Base-by-base conservation (phyloP, 352 stramenopile genomes). In the Phytophthora pinifolia region DNA sequence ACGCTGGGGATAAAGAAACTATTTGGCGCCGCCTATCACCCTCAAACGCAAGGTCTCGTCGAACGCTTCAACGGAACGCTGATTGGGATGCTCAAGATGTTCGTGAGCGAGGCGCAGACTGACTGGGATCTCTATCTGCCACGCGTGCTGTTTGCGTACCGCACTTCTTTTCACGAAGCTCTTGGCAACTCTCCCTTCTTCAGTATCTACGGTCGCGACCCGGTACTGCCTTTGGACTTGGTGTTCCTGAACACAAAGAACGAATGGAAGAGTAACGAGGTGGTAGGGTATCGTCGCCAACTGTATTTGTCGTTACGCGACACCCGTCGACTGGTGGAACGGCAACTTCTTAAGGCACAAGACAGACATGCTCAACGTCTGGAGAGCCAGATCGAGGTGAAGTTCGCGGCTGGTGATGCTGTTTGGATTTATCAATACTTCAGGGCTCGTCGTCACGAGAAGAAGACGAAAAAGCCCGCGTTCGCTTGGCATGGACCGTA, bases 401-500 rank as follows among this genome's bases (percentile, higher is more conserved):
- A 7, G 0, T 39, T 30, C 10, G n/a, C 14, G 1, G 30, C 27
- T 4, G 43, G 43, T 6, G 30, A 38, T 4, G 14, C 43, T 2
- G 43, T 49, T 5, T 49, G 15, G 15, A 17, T 49, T 0, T 49
- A 38, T 17, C 43, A 49, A 5, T 49, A 49, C n/a, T 39, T 49
- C 7, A 0, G 43, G 0, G 43, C 43, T 4, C 14, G 14, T 3
- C 29, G 43, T 8, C 27, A 29, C 18, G 36, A 46, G n/a, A 35
- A 30, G 4, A 46, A 46, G 12, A 46, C 36, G 3, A 55, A 55
- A 18, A 55, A 46, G 10, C 22, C 47, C 4, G 48, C 48, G 0
- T 55, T 55, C n/a, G 20, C 36, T 0, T 41, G 27, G 46, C 34
- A 53, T 18, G 46, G 46, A n/a, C 34, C 34, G 4, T 53, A 53